Percentiles rank a stretch among this genome's conserved stretches.
Evolutionary conservation across 2,329 filamentous ascomycete species (phyloP).

Genomic region (Drechslerella coelobrocha): DNA sequence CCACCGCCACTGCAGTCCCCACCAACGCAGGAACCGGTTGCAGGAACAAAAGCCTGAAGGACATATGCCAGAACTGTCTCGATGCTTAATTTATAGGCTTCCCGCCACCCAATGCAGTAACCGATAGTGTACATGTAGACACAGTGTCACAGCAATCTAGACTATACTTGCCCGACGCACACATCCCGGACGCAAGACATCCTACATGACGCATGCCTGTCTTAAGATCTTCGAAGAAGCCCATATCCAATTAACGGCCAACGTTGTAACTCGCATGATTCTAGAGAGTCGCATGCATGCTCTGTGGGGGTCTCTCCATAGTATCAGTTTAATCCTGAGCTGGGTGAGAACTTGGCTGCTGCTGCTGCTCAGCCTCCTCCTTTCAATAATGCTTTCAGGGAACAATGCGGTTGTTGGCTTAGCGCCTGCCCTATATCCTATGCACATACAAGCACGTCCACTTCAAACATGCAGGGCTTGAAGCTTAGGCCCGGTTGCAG

Average conservation of each 20-base stretch:
- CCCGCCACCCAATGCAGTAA: conserved; percentile 4
- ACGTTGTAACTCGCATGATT: neutral
- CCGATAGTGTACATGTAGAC: too few relatives aligned
- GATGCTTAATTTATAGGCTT: conserved; percentile 14
- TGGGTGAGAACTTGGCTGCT: too few relatives aligned
- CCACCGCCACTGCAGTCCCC: neutral
- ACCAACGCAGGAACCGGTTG: conserved; percentile 11
- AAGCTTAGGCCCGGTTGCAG: neutral
- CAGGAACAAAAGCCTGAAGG: conserved; percentile 2
- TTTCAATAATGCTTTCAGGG: too few relatives aligned
- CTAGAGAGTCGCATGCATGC: neutral
- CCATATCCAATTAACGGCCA: neutral
- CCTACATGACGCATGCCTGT: neutral
- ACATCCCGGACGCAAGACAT: too few relatives aligned
- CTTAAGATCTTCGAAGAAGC: neutral
- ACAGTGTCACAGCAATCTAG: too few relatives aligned
- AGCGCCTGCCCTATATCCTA: too few relatives aligned
- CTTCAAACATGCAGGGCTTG: neutral
- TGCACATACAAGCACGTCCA: too few relatives aligned
- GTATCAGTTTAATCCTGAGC: too few relatives aligned
- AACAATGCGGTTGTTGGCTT: neutral
- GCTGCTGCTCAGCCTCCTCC: conserved; percentile 1
- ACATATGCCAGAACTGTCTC: neutral
- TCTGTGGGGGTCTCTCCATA: neutral
- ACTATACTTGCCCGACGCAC: too few relatives aligned